phyloP scores from a whole-genome alignment of 2,329 filamentous ascomycete species.

The Elsinoe fawcettii region DNA sequence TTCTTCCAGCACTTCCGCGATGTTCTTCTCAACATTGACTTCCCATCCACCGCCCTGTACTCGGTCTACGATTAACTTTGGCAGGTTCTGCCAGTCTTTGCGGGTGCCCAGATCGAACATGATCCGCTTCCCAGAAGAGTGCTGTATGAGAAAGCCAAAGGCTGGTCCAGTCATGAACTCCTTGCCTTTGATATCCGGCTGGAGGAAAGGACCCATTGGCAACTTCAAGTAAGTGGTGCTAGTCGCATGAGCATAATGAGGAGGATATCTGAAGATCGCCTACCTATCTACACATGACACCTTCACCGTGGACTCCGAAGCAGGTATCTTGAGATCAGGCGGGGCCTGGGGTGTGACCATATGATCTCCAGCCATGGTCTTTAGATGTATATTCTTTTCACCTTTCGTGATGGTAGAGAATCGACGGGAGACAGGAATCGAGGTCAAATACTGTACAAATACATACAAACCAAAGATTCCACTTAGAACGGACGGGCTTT shows the following conservation, averaged over 20 bases:
- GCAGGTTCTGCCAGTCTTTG: constrained; percentile 39
- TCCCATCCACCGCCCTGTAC: constrained; percentile 30
- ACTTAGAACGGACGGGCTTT: not conserved
- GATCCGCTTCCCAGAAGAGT: constrained; percentile 34
- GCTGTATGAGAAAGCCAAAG: constrained; percentile 43
- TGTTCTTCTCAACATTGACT: constrained; percentile 37
- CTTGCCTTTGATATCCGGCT: constrained; percentile 34
- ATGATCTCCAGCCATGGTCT: not conserved
- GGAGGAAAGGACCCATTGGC: constrained; percentile 28
- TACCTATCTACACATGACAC: constrained; percentile 32
- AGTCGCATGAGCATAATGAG: not conserved
- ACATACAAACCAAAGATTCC: not conserved
- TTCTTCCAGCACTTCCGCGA: constrained; percentile 35
- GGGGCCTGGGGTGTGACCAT: constrained; percentile 23
- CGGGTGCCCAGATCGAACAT: constrained; percentile 43
- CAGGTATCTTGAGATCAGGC: constrained; percentile 28
- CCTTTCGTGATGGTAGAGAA: not conserved
- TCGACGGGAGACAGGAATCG: no score
- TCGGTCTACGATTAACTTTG: constrained; percentile 26
- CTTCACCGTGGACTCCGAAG: constrained; percentile 27
- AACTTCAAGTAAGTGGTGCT: constrained; percentile 30
- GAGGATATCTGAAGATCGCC: not conserved
- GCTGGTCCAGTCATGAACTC: constrained; percentile 33
- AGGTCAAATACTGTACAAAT: not conserved
- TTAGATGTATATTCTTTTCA: not conserved